Conservation (phyloP, 2,329 filamentous ascomycete genomes). For the Penicillium sp. region DNA sequence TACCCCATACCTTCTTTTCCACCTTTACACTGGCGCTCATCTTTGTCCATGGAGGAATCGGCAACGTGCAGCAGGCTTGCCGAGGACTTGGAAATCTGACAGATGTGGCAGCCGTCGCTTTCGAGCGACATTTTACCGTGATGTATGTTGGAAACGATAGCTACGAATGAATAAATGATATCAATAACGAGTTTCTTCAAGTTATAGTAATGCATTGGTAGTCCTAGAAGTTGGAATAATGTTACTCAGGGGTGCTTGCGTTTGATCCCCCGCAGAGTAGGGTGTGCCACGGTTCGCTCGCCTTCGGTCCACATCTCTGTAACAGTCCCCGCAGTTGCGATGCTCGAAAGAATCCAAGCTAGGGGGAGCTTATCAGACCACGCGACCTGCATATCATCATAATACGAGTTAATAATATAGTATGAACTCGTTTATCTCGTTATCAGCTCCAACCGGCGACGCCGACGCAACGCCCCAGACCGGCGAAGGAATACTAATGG, state of each 20-base stretch:
- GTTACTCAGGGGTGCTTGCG: background rate
- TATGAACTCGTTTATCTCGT: background rate
- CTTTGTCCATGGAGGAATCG: conserved; percentile 19
- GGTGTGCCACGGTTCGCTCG: conserved; percentile 15
- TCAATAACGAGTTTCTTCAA: background rate
- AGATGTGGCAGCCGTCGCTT: conserved; percentile 44
- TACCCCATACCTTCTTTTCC: conserved; percentile 16
- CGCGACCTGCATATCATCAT: background rate
- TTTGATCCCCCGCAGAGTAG: conserved; percentile 7
- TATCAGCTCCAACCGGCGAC: background rate
- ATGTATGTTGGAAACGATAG: conserved; percentile 28
- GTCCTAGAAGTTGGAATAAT: background rate
- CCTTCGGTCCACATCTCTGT: conserved; percentile 2
- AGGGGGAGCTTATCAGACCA: conserved; percentile 10
- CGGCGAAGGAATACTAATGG: background rate
- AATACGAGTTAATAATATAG: conserved; percentile 1
- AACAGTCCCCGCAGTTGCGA: background rate
- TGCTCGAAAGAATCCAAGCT: background rate
- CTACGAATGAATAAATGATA: conserved; percentile 24
- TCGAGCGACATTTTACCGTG: conserved; percentile 30
- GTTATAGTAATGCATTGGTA: background rate
- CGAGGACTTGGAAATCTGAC: conserved; percentile 13
- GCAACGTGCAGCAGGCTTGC: conserved; percentile 14
- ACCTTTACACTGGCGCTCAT: conserved; percentile 38
- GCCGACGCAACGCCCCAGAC: background rate